Base-by-base conservation (phyloP, 352 stramenopile species). In the Globisporangium carolinianum region DNA sequence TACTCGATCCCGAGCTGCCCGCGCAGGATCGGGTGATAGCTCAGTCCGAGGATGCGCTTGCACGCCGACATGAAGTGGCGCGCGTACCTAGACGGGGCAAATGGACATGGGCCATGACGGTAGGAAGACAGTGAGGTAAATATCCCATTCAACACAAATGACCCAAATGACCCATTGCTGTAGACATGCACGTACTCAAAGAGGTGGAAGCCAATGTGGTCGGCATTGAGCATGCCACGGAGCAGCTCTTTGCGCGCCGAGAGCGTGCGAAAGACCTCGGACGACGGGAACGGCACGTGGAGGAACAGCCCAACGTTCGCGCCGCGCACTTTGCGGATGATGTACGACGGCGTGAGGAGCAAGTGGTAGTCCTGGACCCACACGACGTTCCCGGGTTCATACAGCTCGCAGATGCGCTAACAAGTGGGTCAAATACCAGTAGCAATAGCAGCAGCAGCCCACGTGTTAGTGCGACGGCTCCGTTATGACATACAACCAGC, bases 301-400 rank as follows among this genome's bases (percentile, higher is more conserved):
- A 99, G 70, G 66, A 99, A 99, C 32, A 99, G 81, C 6, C 95
- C 97, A 49, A 99, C 89, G 67, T 97, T 97, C 24, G 75, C 71
- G 41, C 83, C 85, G 51, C 97, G 83, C 1, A 94, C 47, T 35
- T 87, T 82, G 47, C 94, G 78, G 6, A 94, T 91, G 24, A 99
- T 85, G 60, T 98, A 99, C 15, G 85, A 97, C 5, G 97, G 97
- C 36, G 98, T 86, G 8, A 99, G 85, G 51, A 99, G 75, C 18
- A 99, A 71, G 69, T 99, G 96, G 67, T 99, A 99, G 59, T 98
- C 97, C 62, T 99, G 96, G 39, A 99, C 87, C 97, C 97, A 99
- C 17, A 99, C 77, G 41, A 97, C 72, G 52, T 97, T 84, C 11
- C 87, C 85, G 15, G 66, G 72, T 37, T 90, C 80, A 51, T 93